Evolutionary conservation across 495 filamentous ascomycete species (phyloP), one percentile per base, ranked within the genome.

Genomic region (Podospora appendiculata): DNA sequence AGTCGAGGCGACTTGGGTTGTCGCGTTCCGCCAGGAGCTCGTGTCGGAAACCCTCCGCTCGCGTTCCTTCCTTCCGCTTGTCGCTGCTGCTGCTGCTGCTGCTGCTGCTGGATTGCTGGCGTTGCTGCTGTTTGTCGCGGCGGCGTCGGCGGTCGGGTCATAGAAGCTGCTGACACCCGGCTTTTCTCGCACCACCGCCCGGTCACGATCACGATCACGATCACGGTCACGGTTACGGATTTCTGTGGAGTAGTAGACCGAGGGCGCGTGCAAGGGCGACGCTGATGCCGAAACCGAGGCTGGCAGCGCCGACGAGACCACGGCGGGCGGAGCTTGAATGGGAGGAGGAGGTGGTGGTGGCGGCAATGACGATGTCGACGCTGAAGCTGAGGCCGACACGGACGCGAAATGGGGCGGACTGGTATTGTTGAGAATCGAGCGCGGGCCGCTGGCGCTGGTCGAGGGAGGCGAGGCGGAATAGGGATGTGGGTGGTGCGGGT

Each of bases 91-190:
- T 25, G 25, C 25, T 25, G 25, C 25, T 5, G 25, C 25, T 25
- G 25, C 25, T 25, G 25, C 25, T 5, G 25, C 25, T 25, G 25
- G 25, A 25, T 25, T 25, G 25, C 25, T 25, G 25, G 25, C 25
- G 25, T 25, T 25, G 25, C 25, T 25, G 25, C 5, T 25, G 25
- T 25, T 65, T 50, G 52, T 65, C 14, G 49, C 63, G 46, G 68
- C 68, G 13, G 72, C 71, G 54, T 81, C 78, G 14, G 75, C 72
- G 17, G 76, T 77, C 25, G 77, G 78, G 54, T 81, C 78, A 67
- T 81, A 81, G 61, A 79, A 79, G 58, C 70, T 72, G 52, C 74
- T 70, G 35, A 68, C 50, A 8, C 53, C 56, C 18, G 69, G 56
- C 57, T 76, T 77, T 44, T 79, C 76, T 61, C 70, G 73, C 36